phyloP scores from a whole-genome alignment of 345 rosid genomes.

The Cardamine chenopodiifolia region DNA sequence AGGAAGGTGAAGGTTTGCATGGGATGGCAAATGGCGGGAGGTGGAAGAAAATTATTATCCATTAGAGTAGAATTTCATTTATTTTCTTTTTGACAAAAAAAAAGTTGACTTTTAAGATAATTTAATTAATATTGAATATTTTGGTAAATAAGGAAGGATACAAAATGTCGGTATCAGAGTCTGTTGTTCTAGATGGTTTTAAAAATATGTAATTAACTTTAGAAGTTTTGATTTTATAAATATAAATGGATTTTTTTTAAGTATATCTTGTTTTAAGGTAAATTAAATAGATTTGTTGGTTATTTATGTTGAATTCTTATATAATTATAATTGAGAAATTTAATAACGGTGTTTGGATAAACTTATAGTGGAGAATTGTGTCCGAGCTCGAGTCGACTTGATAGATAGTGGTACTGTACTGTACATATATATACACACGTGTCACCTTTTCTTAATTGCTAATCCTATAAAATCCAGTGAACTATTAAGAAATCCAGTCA shows the following conservation, averaged over 20 bases:
- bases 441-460: background rate
- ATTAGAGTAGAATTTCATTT: too few relatives aligned
- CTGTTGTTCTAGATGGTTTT: background rate
- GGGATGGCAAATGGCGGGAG: conserved; percentile 38
- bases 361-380: background rate
- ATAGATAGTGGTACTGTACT: background rate
- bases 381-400: background rate
- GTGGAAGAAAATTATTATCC: background rate
- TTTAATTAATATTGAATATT: background rate
- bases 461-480: background rate
- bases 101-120: background rate
- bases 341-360: background rate
- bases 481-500: background rate
- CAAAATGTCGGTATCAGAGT: background rate
- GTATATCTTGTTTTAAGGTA: background rate
- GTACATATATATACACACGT: background rate
- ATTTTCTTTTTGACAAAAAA: too few relatives aligned
- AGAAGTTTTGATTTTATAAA: too few relatives aligned
- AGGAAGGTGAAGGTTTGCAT: conserved; percentile 14
- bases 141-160: background rate
- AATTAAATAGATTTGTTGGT: background rate
- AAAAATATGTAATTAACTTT: too few relatives aligned
- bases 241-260: too few relatives aligned
- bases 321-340: background rate
- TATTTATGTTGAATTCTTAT: background rate